Percentiles rank a stretch among this genome's conserved stretches.
phyloP scores from a whole-genome alignment of 352 stramenopile genomes.

The Pythium angustatum region DNA sequence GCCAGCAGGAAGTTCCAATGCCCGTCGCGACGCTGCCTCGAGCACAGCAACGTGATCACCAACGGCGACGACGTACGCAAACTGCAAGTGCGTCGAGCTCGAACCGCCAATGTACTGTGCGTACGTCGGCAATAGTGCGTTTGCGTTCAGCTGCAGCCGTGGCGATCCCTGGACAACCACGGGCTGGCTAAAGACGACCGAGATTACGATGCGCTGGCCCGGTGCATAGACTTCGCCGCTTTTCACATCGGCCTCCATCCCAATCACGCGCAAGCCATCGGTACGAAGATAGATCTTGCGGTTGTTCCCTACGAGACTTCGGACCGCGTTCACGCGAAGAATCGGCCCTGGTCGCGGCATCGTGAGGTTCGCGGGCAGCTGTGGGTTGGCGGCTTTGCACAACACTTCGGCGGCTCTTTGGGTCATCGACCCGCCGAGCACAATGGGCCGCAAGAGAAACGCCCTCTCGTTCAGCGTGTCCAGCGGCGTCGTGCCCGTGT shows the following conservation, averaged over 20 bases:
- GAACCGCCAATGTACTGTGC: conserved; percentile 59
- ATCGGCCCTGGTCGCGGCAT: conserved; percentile 48
- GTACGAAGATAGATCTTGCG: conserved; percentile 67
- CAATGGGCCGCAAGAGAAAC: conserved; percentile 46
- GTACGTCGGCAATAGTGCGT: conserved; percentile 32
- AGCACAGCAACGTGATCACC: conserved; percentile 49
- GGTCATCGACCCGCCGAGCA: conserved; percentile 30
- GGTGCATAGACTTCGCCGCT: conserved; percentile 53
- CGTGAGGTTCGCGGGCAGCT: conserved; percentile 40
- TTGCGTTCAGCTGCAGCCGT: conserved; percentile 50
- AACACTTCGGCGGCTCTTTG: conserved; percentile 42
- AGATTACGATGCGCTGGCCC: conserved; percentile 58
- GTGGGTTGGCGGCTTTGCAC: conserved; percentile 37
- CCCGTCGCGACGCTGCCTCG: conserved; percentile 47
- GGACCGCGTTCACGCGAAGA: conserved; percentile 48
- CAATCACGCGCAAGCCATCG: conserved; percentile 47
- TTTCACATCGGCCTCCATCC: conserved; percentile 35
- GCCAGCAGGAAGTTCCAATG: conserved; percentile 50
- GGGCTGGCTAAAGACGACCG: conserved; percentile 44
- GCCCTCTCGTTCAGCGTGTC: conserved; percentile 44
- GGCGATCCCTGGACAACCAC: conserved; percentile 58
- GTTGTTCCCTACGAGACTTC: conserved; percentile 62
- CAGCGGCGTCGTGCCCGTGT: conserved; percentile 41
- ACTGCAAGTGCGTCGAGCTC: conserved; percentile 41
- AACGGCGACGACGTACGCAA: conserved; percentile 53